Evolutionary conservation across 495 filamentous ascomycete genomes (phyloP), one percentile per base, ranked within the genome.

Genomic region (Jackrogersella minutella): DNA sequence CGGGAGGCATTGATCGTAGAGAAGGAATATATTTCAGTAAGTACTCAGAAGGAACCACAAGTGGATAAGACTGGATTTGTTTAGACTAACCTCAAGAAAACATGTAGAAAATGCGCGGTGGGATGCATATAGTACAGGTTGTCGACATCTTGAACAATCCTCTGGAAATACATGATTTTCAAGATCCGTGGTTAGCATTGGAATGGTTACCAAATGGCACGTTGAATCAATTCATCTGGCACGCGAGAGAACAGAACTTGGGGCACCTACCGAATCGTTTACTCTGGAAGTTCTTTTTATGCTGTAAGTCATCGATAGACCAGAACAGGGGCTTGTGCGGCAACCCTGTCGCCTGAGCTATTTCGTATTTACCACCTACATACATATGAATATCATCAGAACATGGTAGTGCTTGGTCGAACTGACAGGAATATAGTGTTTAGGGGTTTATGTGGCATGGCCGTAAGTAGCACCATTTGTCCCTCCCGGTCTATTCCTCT

Each of bases 211-310:
- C 47, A 6, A 46, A 54, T 28, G 58, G 58, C 11, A 46, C 36
- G 1, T 0, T 62, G 1, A 10, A 10, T 5, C 17, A 53, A 11
- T 62, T 62, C 11, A 16, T 62, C 13, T 8, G 0, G 8, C 36
- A 16, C 0, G 39, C 49, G 24, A 21, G 14, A n/a, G 1, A 14
- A 8, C 0, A 11, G 1, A 19, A 17, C 22, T 3, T 34, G 3
- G 24, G 5, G 0, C 26, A 22, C 0, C 28, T 62, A 37, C 49
- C 58, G 13, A 62, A 62, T 16, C 58, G 58, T 34, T 16, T 62
- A 28, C 58, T 62, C 19, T 62, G 58, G 58, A 62, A 49, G 30
- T 54, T 62, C 7, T 54, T 62, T 21, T 46, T 53, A 17, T 62
- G 58, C 37, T 28, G 58, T 62, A 62, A 53, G 58, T 61, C 2